phyloP scores from a whole-genome alignment of 2,329 filamentous ascomycete species.

The Scedosporium minutisporum region DNA sequence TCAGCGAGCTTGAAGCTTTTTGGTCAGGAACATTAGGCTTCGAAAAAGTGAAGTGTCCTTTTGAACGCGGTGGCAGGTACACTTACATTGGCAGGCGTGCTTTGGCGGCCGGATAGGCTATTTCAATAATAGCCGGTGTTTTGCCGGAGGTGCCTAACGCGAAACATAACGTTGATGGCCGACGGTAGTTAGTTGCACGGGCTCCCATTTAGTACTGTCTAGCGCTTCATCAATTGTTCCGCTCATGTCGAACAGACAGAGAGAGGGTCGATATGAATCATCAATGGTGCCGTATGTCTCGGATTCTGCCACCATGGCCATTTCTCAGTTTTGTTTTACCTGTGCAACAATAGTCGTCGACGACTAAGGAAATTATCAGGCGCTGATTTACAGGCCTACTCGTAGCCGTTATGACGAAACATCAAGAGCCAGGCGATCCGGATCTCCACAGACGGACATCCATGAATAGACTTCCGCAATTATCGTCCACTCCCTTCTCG shows the following conservation, averaged over 20 bases:
- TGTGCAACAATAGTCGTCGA: too few species aligned
- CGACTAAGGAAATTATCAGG: too few species aligned
- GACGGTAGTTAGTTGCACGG: too few species aligned
- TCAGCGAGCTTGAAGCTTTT: background rate
- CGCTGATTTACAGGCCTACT: background rate
- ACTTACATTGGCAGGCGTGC: background rate
- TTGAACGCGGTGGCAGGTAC: background rate
- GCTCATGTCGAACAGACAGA: too few species aligned
- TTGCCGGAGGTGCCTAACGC: background rate
- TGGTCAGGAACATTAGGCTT: background rate
- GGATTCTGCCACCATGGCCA: too few species aligned
- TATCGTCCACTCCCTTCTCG: background rate
- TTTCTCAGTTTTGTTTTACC: too few species aligned
- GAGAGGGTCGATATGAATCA: too few species aligned
- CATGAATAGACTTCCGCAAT: background rate
- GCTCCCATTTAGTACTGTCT: too few species aligned
- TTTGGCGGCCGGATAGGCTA: background rate
- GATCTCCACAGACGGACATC: background rate
- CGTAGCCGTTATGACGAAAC: background rate
- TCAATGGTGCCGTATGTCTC: too few species aligned
- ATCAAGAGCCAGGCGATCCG: background rate
- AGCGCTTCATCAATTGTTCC: too few species aligned
- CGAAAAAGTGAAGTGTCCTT: conserved; percentile 2
- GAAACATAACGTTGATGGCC: too few species aligned
- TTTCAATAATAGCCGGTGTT: background rate